Evolutionary conservation across 2,329 filamentous ascomycete species (phyloP).

Genomic region (Orbilia oligospora): DNA sequence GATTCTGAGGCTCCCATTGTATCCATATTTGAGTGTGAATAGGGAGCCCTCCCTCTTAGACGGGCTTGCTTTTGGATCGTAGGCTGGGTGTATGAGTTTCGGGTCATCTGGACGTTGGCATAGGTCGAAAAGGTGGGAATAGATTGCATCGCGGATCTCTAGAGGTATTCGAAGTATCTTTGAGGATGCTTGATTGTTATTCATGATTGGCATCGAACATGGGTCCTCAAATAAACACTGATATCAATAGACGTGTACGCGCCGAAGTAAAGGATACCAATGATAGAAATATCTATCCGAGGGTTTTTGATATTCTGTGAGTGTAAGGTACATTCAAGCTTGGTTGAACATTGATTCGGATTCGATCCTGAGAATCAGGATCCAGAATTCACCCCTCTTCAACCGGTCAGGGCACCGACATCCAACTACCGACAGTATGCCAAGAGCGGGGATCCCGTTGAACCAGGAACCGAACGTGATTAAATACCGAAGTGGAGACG

Average conservation of each 20-base stretch:
- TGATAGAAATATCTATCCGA: too few species aligned
- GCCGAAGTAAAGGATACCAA: too few species aligned
- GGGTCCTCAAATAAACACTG: too few species aligned
- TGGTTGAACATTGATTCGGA: too few species aligned
- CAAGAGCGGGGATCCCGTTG: not conserved
- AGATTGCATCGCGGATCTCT: slow-evolving; percentile 42
- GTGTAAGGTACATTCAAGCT: too few species aligned
- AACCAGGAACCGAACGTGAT: too few species aligned
- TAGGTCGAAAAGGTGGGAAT: slow-evolving; percentile 36
- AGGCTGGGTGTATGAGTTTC: not conserved
- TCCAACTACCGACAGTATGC: not conserved
- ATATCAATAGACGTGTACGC: too few species aligned
- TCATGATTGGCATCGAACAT: too few species aligned
- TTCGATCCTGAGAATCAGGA: not conserved
- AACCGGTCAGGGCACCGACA: too few species aligned
- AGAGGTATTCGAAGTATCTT: slow-evolving; percentile 23
- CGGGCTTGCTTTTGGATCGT: not conserved
- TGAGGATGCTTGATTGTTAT: not conserved
- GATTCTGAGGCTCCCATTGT: not conserved
- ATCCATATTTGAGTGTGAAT: not conserved
- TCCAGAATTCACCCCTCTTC: not conserved
- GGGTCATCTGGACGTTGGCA: slow-evolving; percentile 18
- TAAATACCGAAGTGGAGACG: too few species aligned
- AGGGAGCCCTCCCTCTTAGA: not conserved
- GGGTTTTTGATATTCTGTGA: too few species aligned